Evolutionary conservation across 805 yeast species (phyloP).

Genomic region (Sugiyamaella lignohabitans): DNA sequence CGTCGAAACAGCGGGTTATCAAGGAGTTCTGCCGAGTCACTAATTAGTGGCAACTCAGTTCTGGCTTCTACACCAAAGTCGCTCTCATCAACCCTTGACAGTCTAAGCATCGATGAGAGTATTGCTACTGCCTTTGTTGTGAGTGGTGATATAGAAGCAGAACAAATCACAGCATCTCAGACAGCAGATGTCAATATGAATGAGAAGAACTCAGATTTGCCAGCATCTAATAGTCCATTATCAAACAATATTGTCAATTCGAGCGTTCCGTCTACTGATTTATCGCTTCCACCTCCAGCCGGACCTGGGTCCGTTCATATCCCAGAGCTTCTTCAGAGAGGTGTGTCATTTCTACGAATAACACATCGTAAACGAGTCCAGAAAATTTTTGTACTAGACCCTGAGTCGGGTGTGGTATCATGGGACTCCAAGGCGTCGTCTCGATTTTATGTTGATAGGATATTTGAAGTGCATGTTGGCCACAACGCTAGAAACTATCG

Average conservation of each 20-base stretch:
- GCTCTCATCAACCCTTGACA: background rate
- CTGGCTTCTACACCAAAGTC: background rate
- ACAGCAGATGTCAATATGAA: background rate
- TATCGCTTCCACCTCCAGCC: background rate
- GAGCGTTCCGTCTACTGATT: background rate
- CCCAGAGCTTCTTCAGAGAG: conserved; percentile 45
- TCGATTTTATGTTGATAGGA: conserved; percentile 50
- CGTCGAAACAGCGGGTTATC: conserved; percentile 16
- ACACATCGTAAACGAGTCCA: conserved; percentile 64
- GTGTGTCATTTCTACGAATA: conserved; percentile 58
- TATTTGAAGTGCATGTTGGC: conserved; percentile 54
- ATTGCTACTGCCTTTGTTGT: background rate
- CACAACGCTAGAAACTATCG: conserved; percentile 76
- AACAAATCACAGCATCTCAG: background rate
- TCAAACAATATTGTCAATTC: background rate
- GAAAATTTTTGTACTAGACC: conserved; percentile 50
- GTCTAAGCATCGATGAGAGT: background rate
- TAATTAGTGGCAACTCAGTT: background rate
- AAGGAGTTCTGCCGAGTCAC: conserved; percentile 11
- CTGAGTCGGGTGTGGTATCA: conserved; percentile 45
- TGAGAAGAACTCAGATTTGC: too few species aligned
- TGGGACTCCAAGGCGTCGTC: conserved; percentile 52
- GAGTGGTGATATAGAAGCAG: background rate
- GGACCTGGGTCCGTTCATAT: conserved; percentile 32
- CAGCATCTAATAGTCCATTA: background rate